Evolutionary conservation across 306 rosid genomes (phyloP), one percentile per base, ranked within the genome.

Genomic region (Cicer bijugum): DNA sequence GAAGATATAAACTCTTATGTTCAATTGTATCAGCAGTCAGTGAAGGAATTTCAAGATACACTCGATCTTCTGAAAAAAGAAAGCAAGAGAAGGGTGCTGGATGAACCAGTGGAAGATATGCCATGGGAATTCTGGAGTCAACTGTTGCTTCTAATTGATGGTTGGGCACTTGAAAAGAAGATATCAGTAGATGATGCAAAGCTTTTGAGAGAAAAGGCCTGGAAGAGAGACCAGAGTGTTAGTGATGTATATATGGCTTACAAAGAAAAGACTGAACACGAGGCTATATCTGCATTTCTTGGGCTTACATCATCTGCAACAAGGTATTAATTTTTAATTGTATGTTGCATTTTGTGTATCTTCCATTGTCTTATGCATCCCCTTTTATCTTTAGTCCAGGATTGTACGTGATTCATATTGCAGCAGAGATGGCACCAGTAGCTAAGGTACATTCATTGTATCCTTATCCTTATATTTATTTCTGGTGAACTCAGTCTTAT

Each of bases 391-490:
- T 50, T 78, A 94, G 99, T 86, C 82, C 87, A 81, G 99, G 93
- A 88, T 86, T 94, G 79, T 55, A 88, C 76, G 86, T 94, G 80
- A 19, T 94, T 82, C 99, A 91, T 72, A 84, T 94, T 78, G 99
- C 99, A 47, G 99, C 95, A 71, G 99, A 94, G 96, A 87, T 94
- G 96, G 99, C 99, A 76, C 99, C 99, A 23, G 96, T 94, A 39
- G 99, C 99, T 80, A 94, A 91, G 97, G 99, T 84, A 69, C 86
- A 80, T 65, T 77, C 57, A 42, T 69, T 43, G n/a, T 53, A 52
- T 70, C 59, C 78, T 64, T 76, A 56, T 63, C 71, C 28, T 73
- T 9, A 61, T 8, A 3, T 80, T 75, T 68, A 45, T 23, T 40
- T 6, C 12, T 45, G 19, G 3, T 70, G 37, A 63, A 40, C 19